Conservation (phyloP, 306 rosid genomes). For the Gastrolobium villosum region DNA sequence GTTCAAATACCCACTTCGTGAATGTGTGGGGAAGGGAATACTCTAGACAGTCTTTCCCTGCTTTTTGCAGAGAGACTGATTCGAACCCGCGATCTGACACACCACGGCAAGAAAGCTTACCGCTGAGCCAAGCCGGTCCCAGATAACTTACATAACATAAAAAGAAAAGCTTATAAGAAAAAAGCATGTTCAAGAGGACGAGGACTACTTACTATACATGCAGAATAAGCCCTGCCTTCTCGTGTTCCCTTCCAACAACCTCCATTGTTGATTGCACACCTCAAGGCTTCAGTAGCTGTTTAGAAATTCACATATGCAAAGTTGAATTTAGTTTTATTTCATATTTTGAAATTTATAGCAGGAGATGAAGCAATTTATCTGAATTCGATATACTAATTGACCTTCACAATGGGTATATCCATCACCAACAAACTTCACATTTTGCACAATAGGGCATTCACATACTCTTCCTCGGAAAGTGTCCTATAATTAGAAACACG, state of each 20-base stretch:
- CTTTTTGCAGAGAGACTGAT: no score
- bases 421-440: slow-evolving; percentile 84
- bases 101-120: no score
- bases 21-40: no score
- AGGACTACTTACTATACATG: slow-evolving; percentile 81
- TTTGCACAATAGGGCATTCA: slow-evolving; percentile 90
- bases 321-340: background rate
- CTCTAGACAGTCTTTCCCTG: no score
- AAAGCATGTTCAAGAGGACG: slow-evolving; percentile 10
- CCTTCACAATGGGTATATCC: slow-evolving; percentile 96
- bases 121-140: no score
- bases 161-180: slow-evolving; percentile 2
- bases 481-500: slow-evolving; percentile 61
- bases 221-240: slow-evolving; percentile 76
- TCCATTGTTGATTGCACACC: slow-evolving; percentile 88
- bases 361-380: slow-evolving; percentile 23
- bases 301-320: slow-evolving; percentile 8
- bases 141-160: background rate
- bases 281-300: slow-evolving; percentile 81
- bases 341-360: slow-evolving; percentile 20
- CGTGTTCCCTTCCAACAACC: slow-evolving; percentile 90
- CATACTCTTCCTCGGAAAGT: slow-evolving; percentile 97
- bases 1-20: no score
- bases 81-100: no score
- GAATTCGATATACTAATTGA: slow-evolving; percentile 43